A percentile compares a stretch with the other conserved stretches of the same genome.
These are phyloP conservation scores for Calonectria leucothoes DNA, from an alignment of 2,329 filamentous ascomycete species.

Conservation along the genomic window DNA sequence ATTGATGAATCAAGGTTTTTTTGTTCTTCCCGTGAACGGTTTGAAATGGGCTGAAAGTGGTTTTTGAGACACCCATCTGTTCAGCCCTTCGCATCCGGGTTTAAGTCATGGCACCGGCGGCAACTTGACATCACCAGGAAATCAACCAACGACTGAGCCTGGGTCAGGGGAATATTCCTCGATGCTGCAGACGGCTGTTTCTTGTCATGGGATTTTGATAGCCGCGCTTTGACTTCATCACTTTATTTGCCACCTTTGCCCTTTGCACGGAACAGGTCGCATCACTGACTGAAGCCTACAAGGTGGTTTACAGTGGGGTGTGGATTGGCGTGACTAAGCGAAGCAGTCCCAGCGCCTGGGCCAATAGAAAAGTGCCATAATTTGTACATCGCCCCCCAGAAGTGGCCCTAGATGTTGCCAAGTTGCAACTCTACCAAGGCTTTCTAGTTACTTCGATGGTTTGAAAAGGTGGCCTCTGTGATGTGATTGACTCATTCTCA, in stretches of 20 bases:
- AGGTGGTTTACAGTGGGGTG: slow-evolving; percentile 20
- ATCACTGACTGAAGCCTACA: not conserved
- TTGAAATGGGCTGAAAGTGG: not conserved
- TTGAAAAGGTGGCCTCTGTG: slow-evolving; percentile 39
- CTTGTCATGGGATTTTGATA: not conserved
- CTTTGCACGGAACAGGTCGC: not conserved
- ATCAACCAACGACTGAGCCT: not conserved
- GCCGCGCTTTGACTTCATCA: not conserved
- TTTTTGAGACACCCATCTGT: not conserved
- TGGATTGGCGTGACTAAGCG: slow-evolving; percentile 33
- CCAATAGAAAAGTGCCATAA: slow-evolving; percentile 40
- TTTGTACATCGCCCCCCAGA: not conserved
- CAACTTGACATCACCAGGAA: not conserved
- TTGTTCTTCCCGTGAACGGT: not conserved
- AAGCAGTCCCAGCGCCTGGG: rapidly evolving
- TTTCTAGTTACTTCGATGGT: slow-evolving; percentile 44
- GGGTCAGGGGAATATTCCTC: not conserved
- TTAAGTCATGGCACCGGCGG: not conserved
- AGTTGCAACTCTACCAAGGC: slow-evolving; percentile 33
- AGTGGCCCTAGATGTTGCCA: slow-evolving; percentile 38
- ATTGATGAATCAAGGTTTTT: not conserved
- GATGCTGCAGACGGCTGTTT: too few species aligned
- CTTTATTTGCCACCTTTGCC: slow-evolving; percentile 10
- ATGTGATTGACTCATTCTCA: slow-evolving; percentile 38
- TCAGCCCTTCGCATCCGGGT: not conserved